These are phyloP conservation scores for Termitomyces sp. DNA, from an alignment of 768 basidiomycete genomes.

Conservation along the genomic window DNA sequence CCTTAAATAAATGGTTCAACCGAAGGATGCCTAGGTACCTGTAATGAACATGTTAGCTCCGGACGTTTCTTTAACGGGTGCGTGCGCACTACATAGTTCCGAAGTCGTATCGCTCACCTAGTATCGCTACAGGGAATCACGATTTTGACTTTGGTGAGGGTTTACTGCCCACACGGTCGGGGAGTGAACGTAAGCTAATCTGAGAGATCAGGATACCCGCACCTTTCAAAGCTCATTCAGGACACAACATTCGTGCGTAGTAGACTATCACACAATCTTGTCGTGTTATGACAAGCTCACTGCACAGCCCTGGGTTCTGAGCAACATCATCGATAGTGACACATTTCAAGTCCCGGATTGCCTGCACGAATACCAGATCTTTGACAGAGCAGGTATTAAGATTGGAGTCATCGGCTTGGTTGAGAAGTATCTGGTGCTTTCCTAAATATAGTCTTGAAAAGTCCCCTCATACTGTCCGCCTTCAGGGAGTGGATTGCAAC, in stretches of 20 bases:
- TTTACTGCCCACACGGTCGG: background rate
- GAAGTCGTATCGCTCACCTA: background rate
- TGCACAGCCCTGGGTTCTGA: slow-evolving; percentile 83
- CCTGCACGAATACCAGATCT: slow-evolving; percentile 58
- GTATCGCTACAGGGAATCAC: slow-evolving; percentile 68
- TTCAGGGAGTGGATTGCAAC: slow-evolving; percentile 87
- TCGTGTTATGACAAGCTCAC: background rate
- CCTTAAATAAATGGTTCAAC: background rate
- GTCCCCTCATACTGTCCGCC: background rate
- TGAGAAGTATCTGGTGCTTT: slow-evolving; percentile 56
- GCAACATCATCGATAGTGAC: slow-evolving; percentile 75
- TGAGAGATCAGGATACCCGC: slow-evolving; percentile 51
- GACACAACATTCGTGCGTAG: slow-evolving; percentile 72
- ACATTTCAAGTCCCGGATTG: slow-evolving; percentile 63
- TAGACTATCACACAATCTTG: slow-evolving; percentile 2
- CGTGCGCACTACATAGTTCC: slow-evolving; percentile 23
- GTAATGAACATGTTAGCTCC: slow-evolving; percentile 80
- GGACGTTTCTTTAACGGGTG: slow-evolving; percentile 79
- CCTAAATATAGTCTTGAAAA: background rate
- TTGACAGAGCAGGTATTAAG: slow-evolving; percentile 68
- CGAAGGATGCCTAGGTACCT: slow-evolving; percentile 56
- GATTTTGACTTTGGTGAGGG: slow-evolving; percentile 83
- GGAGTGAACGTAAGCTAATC: background rate
- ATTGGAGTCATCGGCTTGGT: slow-evolving; percentile 86
- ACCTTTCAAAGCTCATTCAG: slow-evolving; percentile 63